Conservation (phyloP, 805 yeast species). For the Ogataea kodamae region DNA sequence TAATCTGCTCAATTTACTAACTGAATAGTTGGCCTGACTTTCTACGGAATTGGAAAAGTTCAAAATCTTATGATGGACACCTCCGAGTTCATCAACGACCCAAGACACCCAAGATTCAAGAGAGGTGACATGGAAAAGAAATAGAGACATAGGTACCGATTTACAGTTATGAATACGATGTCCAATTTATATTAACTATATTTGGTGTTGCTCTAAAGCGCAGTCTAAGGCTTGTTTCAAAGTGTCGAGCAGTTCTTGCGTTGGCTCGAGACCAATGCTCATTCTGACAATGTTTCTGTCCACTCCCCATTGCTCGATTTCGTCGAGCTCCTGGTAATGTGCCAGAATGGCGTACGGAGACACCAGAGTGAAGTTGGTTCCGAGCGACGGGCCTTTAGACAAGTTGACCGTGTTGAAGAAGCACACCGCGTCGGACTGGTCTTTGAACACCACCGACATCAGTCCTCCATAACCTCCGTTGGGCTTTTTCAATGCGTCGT, state of each 20-base stretch:
- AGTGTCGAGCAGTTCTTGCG: constrained; percentile 47
- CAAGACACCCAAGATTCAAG: constrained; percentile 90
- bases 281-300: constrained; percentile 74
- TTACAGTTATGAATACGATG: constrained; percentile 13
- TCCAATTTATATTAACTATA: constrained; percentile 10
- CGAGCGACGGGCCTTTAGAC: constrained; percentile 88
- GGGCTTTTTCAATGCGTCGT: constrained; percentile 64
- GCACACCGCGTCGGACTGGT: constrained; percentile 59
- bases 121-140: constrained; percentile 33
- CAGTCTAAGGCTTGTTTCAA: constrained; percentile 51
- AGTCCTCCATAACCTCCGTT: constrained; percentile 89
- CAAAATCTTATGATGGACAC: constrained; percentile 67
- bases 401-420: constrained; percentile 69
- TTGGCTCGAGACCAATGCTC: constrained; percentile 81
- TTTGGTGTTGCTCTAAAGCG: constrained; percentile 37
- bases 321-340: constrained; percentile 78
- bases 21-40: constrained; percentile 48
- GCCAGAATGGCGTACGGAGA: constrained; percentile 90
- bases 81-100: constrained; percentile 84
- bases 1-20: constrained; percentile 4
- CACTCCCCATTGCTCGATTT: constrained; percentile 77
- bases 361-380: constrained; percentile 83
- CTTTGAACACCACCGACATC: constrained; percentile 66
- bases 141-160: constrained; percentile 19
- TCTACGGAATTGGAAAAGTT: constrained; percentile 66